Evolutionary conservation across 176 grass and related monocot genomes (phyloP).

Genomic region (Zea mays): DNA sequence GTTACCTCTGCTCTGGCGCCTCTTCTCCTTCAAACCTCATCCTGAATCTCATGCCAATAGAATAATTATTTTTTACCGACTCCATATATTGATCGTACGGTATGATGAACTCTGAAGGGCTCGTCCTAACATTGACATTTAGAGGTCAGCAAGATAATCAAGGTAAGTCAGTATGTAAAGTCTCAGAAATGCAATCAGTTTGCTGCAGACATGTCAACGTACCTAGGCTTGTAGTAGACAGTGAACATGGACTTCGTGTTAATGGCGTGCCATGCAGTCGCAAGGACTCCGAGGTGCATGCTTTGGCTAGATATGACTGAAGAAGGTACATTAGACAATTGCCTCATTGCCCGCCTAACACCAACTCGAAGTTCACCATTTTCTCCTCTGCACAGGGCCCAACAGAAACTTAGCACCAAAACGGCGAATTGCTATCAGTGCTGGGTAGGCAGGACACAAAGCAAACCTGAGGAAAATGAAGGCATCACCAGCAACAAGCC

Average conservation of each 20-base stretch:
- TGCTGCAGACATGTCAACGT: not conserved
- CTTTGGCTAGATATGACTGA: constrained; percentile 96
- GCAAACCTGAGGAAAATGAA: constrained; percentile 92
- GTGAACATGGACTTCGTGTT: constrained; percentile 79
- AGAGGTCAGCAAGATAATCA: constrained; percentile 30
- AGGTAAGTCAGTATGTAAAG: not conserved
- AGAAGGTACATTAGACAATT: constrained; percentile 73
- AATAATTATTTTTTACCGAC: constrained; percentile 66
- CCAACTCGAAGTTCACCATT: constrained; percentile 78
- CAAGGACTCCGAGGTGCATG: constrained; percentile 93
- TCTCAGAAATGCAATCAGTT: not conserved
- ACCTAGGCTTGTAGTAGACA: constrained; percentile 97
- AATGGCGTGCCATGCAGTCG: constrained; percentile 89
- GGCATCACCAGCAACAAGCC: constrained; percentile 83
- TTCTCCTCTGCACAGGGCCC: constrained; percentile 60
- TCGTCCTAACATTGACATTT: constrained; percentile 54
- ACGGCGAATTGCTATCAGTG: constrained; percentile 5
- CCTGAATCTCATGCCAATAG: constrained; percentile 82
- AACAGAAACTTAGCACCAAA: constrained; percentile 32
- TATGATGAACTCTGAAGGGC: constrained; percentile 89
- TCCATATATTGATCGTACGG: constrained; percentile 83
- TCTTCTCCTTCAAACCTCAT: constrained; percentile 97
- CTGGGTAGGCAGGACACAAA: constrained; percentile 32
- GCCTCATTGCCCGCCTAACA: constrained; percentile 83
- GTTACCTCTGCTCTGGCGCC: constrained; percentile 79